Conservation (phyloP, 768 basidiomycete genomes). For the Russula griseocarnosa region DNA sequence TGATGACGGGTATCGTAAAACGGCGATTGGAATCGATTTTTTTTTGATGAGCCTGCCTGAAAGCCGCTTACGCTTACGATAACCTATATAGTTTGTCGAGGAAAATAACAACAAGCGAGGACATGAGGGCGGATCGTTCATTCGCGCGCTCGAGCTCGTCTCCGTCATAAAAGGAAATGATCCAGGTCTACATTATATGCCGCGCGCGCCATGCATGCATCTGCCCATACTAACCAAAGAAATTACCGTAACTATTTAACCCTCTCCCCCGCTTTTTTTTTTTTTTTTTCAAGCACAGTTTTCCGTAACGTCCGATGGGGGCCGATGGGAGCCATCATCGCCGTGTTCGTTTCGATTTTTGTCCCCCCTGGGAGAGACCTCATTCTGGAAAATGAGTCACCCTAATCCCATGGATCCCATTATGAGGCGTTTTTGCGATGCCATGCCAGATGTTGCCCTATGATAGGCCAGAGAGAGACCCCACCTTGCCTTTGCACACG, state of each 20-base stretch:
- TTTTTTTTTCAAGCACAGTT: conserved; percentile 12
- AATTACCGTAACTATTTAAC: not conserved
- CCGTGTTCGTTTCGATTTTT: not conserved
- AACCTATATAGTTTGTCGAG: not conserved
- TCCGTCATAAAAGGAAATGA: not conserved
- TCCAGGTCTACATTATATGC: too few relatives aligned
- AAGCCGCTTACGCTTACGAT: not conserved
- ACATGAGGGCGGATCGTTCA: not conserved
- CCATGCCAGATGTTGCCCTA: not conserved
- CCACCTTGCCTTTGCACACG: not conserved
- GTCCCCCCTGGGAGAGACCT: not conserved
- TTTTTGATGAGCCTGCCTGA: too few relatives aligned
- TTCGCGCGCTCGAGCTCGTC: not conserved
- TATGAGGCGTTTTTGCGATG: not conserved
- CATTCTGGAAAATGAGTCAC: not conserved
- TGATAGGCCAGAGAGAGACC: too few relatives aligned
- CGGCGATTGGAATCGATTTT: not conserved
- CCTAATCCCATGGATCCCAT: not conserved
- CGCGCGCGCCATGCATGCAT: too few relatives aligned
- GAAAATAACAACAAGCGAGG: not conserved
- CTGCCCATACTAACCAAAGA: too few relatives aligned
- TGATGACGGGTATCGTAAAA: not conserved
- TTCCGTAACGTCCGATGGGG: not conserved
- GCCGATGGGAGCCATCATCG: not conserved
- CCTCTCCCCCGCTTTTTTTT: not conserved